Base-by-base conservation (phyloP, 2,329 filamentous ascomycete genomes). In the Seiridium cupressi region DNA sequence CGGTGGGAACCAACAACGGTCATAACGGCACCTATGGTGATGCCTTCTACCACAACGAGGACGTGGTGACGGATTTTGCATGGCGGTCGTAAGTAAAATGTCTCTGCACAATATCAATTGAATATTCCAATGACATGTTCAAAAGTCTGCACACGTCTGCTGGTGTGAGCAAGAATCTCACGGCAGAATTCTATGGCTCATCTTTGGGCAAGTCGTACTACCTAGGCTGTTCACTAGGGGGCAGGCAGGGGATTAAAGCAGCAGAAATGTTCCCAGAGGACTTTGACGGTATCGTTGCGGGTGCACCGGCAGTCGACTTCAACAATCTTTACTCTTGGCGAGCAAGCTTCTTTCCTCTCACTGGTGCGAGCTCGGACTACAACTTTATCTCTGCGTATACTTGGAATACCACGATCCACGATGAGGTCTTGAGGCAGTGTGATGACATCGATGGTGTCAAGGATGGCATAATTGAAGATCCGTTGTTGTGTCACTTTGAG, bases 221-320 rank as follows among this genome's bases (percentile, higher is more conserved):
- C 62, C 66, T 80, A 2, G 84, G 84, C 11, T 87, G 85, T 66
- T 86, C 83, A 0, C 81, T 82, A 0, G 85, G 85, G 5, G 84
- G 85, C 1, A 74, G 84, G 0, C 82, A 87, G 72, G 85, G 83
- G 3, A 71, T 85, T 40, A 82, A 82, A 57, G 77, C 79, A 4
- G 77, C 81, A 0, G 78, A 87, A 61, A 65, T 72, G 10, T 85
- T 78, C 61, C 83, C 84, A 0, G 73, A 80, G 0, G 83, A 86
- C 62, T 87, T 85, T 57, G 82, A 87, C 56, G 84, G 84, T 32
- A 77, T 85, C 32, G 70, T 85, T 1, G 83, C 81, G 3, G 79
- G 80, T 2, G 66, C 67, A 11, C 72, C 74, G 9, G 81, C 81
- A 4, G 61, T 74, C 2, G 67, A 70, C 61, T 75, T 74, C 53